Base-by-base conservation (phyloP, 2,329 filamentous ascomycete species). In the Sporothrix protearum region DNA sequence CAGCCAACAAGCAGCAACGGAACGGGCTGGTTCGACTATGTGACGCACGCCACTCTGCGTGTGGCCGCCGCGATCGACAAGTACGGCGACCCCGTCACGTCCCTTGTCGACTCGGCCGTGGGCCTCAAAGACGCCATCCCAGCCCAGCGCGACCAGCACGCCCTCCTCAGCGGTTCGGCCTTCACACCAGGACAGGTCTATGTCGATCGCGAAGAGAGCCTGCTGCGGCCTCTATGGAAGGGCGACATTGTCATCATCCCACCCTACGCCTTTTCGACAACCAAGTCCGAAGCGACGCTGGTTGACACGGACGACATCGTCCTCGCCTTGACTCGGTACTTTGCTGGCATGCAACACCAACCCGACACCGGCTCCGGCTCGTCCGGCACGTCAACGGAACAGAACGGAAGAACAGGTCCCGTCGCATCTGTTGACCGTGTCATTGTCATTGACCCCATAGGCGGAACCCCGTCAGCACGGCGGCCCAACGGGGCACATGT, bases 361-460 rank as follows among this genome's bases (percentile, higher is more conserved):
- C 14, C 5, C 30, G 14, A 8, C 7, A 10, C 4, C 28, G 16
- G 7, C 2, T 1, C 4, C 28, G 16, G 7, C 2, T 1, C 51
- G 19, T 39, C 57, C 7, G 12, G 42, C 14, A 45, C 69, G 39
- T 63, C 72, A 51, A 8, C 83, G 85, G 69, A 53, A 7, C n/a
- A 63, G 71, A 85, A n/a, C 7, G 22, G 42, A 10, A 16, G 33
- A 6, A 61, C 19, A 16, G 57, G 59, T 3, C 22, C 71, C 10
- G 22, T 85, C 39, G 86, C 90, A 0, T 86, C 87, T 0, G 82
- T 99, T 6, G 95, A 98, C 78, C 88, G 95, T 47, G 85, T 99
- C 55, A 97, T 99, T 73, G 83, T 99, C 36, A 85, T 99, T 7
- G 96, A 99, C 79, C 90, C 92, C 0, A 82, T 94, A 0, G 96